Evolutionary conservation across 345 rosid genomes (phyloP).

Genomic region (Stellera chamaejasme): DNA sequence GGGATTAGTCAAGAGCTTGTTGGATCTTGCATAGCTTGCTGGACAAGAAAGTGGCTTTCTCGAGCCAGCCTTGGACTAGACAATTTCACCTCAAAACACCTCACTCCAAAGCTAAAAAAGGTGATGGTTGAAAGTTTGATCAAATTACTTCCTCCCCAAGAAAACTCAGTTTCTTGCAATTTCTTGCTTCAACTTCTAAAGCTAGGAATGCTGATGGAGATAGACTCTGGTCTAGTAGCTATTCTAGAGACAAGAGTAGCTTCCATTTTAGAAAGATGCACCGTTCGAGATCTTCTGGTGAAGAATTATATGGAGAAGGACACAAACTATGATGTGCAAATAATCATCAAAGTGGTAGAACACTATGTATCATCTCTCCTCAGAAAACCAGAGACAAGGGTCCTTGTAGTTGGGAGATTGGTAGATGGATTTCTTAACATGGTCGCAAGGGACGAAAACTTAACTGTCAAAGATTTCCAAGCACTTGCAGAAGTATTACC

Average conservation of each 20-base stretch:
- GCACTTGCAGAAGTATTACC: slow-evolving; percentile 35
- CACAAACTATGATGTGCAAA: slow-evolving; percentile 24
- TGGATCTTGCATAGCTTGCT: slow-evolving; percentile 37
- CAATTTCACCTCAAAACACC: slow-evolving; percentile 18
- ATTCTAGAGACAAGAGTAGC: slow-evolving; percentile 28
- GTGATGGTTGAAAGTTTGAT: slow-evolving; percentile 35
- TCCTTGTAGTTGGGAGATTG: slow-evolving; percentile 32
- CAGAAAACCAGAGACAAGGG: slow-evolving; percentile 15
- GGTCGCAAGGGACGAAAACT: slow-evolving; percentile 36
- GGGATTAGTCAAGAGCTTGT: slow-evolving; percentile 32
- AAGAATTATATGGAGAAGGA: slow-evolving; percentile 22
- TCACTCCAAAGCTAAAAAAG: slow-evolving; percentile 20
- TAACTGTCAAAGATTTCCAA: slow-evolving; percentile 23
- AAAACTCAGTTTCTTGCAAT: slow-evolving; percentile 41
- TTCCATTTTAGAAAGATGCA: slow-evolving; percentile 31
- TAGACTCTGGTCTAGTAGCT: slow-evolving; percentile 14
- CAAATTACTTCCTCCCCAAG: slow-evolving; percentile 32
- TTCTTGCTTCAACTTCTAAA: slow-evolving; percentile 48
- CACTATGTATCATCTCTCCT: slow-evolving; percentile 24
- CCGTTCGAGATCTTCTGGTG: slow-evolving; percentile 38
- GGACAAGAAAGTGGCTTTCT: slow-evolving; percentile 44
- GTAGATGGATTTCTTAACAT: slow-evolving; percentile 37
- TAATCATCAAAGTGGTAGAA: slow-evolving; percentile 28
- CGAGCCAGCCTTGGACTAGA: slow-evolving; percentile 21
- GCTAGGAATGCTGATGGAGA: slow-evolving; percentile 23